Evolutionary conservation across 2,329 filamentous ascomycete species (phyloP).

Genomic region (Colletotrichum tropicicola): DNA sequence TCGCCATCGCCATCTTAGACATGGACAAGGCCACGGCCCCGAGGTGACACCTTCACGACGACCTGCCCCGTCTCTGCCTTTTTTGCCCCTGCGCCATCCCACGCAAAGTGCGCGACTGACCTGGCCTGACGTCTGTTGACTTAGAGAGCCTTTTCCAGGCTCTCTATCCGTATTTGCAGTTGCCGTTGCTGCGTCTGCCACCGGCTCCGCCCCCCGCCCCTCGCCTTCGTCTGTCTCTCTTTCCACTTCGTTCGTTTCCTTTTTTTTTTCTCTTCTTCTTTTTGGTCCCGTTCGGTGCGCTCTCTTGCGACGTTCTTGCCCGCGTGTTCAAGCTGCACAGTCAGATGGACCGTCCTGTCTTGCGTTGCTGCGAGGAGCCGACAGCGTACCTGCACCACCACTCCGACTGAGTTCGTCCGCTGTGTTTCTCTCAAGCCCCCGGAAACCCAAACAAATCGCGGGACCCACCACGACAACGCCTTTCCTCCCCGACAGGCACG

Average conservation of each 20-base stretch:
- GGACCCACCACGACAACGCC: conserved; percentile 25
- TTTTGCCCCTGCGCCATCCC: conserved; percentile 5
- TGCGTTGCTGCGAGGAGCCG: conserved; percentile 9
- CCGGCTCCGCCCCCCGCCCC: neutral
- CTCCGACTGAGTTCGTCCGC: neutral
- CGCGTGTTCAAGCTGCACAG: neutral
- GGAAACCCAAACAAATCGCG: conserved; percentile 25
- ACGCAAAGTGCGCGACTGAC: conserved; percentile 5
- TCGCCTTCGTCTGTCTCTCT: neutral
- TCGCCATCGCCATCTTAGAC: neutral
- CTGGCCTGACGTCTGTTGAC: neutral
- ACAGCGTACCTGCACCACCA: conserved; percentile 1
- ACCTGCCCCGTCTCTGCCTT: neutral
- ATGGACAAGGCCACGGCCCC: neutral
- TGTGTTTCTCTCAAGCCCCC: neutral
- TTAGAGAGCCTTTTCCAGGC: neutral
- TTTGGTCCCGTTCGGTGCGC: neutral
- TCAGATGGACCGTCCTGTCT: conserved; percentile 7
- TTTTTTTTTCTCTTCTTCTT: neutral
- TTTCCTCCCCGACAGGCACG: conserved; percentile 1
- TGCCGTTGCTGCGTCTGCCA: neutral
- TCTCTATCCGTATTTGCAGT: too few relatives aligned
- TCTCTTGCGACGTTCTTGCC: neutral
- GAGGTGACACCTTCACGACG: conserved; percentile 25
- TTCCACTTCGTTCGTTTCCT: neutral